Base-by-base conservation (phyloP, 2,329 filamentous ascomycete species). In the Pseudogymnoascus sp. region DNA sequence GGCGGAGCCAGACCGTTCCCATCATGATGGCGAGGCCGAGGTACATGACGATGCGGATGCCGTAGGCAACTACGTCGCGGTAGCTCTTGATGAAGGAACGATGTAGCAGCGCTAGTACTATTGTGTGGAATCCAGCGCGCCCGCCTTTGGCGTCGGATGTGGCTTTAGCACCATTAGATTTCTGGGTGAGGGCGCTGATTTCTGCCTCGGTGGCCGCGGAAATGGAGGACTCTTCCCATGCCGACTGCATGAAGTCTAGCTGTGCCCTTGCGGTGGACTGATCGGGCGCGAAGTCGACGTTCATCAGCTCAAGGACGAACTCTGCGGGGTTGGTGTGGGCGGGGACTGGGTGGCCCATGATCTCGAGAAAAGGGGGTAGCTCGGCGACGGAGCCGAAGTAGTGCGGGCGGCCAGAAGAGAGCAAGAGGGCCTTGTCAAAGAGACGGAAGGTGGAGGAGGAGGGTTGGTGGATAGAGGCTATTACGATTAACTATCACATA, bases 401-500 rank as follows among this genome's bases (percentile, higher is more conserved):
- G 65, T 86, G 87, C 0, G 86, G 83, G 61, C 80, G 82, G 15
- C 90, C 90, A 2, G 76, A 76, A 0, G 89, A 91, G 0, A 96
- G 78, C 1, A 95, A 79, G 37, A 90, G 76, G 0, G 95, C 76
- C 70, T 89, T 90, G 71, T 95, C 90, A 66, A 95, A 95, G 11
- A 91, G 81, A 64, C 87, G 81, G 67, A 91, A 95, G 0, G 88
- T 92, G 0, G 85, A 81, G 0, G 89, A 89, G 0, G 89, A 93
- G 0, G 91, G 91, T 70, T 95, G 91, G 71, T 95, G 91, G 64
- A 95, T 94, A 38, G 87, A 90, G 3, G 88, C 88, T 62, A 95
- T 85, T 30, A 94, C 84, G 62, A 94, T 84, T 63, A 94, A 78
- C 83, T 88, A 62, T 58, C 58, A 63, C 43, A 60, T 60, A 18